Evolutionary conservation across 2,329 filamentous ascomycete genomes (phyloP), one percentile per base, ranked within the genome.

Genomic region (Aquanectria penicillioides): DNA sequence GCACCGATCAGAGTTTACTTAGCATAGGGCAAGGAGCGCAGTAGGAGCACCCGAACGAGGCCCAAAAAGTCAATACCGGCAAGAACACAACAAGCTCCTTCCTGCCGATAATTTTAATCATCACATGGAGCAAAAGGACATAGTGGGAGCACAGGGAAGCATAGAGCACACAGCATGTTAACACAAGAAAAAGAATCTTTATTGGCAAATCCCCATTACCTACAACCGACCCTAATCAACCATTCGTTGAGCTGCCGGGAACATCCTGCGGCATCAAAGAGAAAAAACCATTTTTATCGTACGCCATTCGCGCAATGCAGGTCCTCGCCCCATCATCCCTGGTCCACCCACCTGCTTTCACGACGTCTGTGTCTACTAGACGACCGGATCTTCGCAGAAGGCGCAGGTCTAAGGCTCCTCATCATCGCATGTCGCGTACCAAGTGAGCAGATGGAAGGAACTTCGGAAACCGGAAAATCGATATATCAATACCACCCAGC

Each of bases 261-360:
- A 52, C 51, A 44, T 58, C 57, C 51, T 43, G 33, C 55, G 43
- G 44, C 43, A 57, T 59, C 57, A 69, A 64, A 65, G 23, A 65
- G 37, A 59, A 55, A 68, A 62, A 54, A 54, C 53, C 54, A 46
- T 73, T 79, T 76, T 77, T 74, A 76, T 77, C 65, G 62, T 77
- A 80, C 81, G 81, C 81, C 80, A 72, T 73, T 72, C 69, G 82
- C 81, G 80, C 81, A 82, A 80, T 78, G 74, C 72, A 79, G 76
- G 77, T 75, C 76, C 71, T 77, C 69, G 71, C 77, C 78, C 80
- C 78, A 74, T 82, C 81, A 82, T 83, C 76, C 79, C 79, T 57
- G 55, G 57, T 78, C 74, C 57, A 40, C 37, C 50, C 43, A 59
- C 38, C 61, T 63, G 61, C 62, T 59, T 48, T 43, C n/a, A 47